Evolutionary conservation across 345 rosid species (phyloP).

Genomic region (Pistacia atlantica): DNA sequence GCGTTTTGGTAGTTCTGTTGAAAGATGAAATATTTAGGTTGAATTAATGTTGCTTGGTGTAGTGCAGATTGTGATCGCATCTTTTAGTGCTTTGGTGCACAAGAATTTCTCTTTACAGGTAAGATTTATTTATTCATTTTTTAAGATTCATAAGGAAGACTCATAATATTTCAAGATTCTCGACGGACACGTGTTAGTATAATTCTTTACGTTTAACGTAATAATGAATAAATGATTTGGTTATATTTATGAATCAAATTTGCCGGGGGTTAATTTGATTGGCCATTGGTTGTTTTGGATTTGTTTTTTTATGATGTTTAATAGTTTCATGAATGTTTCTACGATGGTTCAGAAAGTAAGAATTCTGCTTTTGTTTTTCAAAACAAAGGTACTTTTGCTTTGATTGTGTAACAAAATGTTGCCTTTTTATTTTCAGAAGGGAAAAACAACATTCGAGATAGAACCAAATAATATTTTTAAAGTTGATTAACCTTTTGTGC

Average conservation of each 20-base stretch:
- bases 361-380: background rate
- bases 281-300: too few relatives aligned
- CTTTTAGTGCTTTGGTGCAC: slow-evolving; percentile 51
- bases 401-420: background rate
- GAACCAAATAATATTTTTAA: background rate
- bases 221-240: too few relatives aligned
- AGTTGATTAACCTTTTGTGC: background rate
- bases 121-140: background rate
- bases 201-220: too few relatives aligned
- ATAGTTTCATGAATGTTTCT: background rate
- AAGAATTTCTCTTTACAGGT: slow-evolving; percentile 68
- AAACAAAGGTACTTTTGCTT: background rate
- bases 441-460: background rate
- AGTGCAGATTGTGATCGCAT: slow-evolving; percentile 52
- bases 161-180: too few relatives aligned
- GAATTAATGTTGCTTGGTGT: background rate
- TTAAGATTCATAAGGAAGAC: too few relatives aligned
- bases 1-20: background rate
- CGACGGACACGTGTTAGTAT: too few relatives aligned
- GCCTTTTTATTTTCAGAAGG: background rate
- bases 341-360: background rate
- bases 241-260: background rate
- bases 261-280: background rate
- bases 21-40: background rate
- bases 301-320: too few relatives aligned